Base-by-base conservation (phyloP, 192 early-diverging fungal genomes). In the Mortierella alpina region DNA sequence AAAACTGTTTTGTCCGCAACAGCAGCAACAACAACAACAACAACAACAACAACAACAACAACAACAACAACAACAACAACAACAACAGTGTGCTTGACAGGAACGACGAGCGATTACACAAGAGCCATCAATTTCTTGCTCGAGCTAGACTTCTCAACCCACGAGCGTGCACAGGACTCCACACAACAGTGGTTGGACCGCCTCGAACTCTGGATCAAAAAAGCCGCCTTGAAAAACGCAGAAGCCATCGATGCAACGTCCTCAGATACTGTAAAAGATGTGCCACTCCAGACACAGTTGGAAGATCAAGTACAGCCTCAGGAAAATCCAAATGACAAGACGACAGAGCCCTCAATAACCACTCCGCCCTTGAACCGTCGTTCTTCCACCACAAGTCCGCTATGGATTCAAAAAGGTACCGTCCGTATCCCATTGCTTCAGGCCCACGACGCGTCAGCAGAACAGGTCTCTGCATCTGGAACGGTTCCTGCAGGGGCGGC, bases 101-200 rank as follows among this genome's bases (percentile, higher is more conserved):
- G 64, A 52, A 40, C 65, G 2, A 31, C 42, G 23, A n/a, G 40
- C 0, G 31, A 44, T 6, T 80, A 80, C 41, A 80, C 77, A 45
- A 67, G 66, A 18, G 65, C 63, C 40, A 68, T 80, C 59, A 80
- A 80, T 10, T 63, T 49, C 15, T 50, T 80, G 48, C 55, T 80
- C 2, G 44, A 41, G 7, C 60, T 80, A 3, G 63, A 80, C 39
- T 80, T 80, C 8, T 67, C 69, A 10, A 80, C 70, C 2, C 11
- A 61, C 14, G 66, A 68, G 12, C 2, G 5, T 3, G 45, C 70
- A 5, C 23, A 45, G 4, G 55, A 46, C 0, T 80, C 77, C 5
- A 80, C 77, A 0, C 17, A 3, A 13, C 49, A 31, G 14, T 80
- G 77, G 77, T 39, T 41, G 14, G 20, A 56, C 9, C 40, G 65